These are phyloP conservation scores for Chrysosphaeria jannelii DNA, from an alignment of 2,329 filamentous ascomycete species.

Conservation along the genomic window DNA sequence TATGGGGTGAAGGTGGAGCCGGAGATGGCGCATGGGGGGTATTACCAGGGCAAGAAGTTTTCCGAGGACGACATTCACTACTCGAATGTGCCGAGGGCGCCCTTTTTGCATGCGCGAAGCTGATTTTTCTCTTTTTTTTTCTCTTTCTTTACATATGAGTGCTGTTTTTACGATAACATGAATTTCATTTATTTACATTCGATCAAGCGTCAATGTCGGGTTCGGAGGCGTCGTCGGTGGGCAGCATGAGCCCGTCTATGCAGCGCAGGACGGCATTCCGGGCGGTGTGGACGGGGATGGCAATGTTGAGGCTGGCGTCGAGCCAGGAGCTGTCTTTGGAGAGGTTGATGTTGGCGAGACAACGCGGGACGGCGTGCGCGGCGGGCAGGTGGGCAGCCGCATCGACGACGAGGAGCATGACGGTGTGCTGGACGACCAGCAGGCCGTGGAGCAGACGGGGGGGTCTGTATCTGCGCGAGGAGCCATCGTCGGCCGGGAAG, in stretches of 20 bases:
- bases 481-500: constrained; percentile 1
- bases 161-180: constrained; percentile 1
- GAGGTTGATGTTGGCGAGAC: constrained; percentile 8
- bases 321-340: constrained; percentile 9
- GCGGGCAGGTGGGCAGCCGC: constrained; percentile 3
- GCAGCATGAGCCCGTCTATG: constrained; percentile 3
- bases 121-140: not conserved
- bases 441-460: constrained; percentile 11
- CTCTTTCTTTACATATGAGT: not conserved
- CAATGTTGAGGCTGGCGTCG: constrained; percentile 9
- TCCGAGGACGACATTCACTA: not conserved
- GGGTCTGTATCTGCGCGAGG: constrained; percentile 2
- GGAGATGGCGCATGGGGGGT: not conserved
- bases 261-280: constrained; percentile 6
- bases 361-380: constrained; percentile 7
- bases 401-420: constrained; percentile 15
- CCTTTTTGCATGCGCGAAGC: not conserved
- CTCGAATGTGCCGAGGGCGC: too few species aligned
- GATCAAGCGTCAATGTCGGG: too few species aligned
- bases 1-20: too few species aligned
- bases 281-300: constrained; percentile 9
- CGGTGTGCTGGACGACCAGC: constrained; percentile 20
- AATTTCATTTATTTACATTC: too few species aligned
- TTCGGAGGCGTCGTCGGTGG: too few species aligned
- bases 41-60: not conserved